phyloP scores from a whole-genome alignment of 768 basidiomycete species.

The Russula compacta region DNA sequence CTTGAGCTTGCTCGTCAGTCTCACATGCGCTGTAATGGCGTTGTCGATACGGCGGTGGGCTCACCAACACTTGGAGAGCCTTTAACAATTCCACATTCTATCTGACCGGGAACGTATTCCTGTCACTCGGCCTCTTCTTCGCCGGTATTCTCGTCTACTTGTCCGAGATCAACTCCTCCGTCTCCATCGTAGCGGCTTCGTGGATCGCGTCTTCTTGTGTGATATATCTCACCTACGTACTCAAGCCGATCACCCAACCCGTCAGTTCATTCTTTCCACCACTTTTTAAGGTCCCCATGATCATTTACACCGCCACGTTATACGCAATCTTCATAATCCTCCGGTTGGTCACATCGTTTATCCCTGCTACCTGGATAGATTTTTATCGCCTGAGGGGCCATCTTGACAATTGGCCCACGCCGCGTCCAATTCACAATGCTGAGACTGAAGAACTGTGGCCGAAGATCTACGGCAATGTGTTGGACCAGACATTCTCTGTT shows the following conservation, averaged over 20 bases:
- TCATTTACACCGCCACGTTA: no score
- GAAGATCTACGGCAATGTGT: background rate
- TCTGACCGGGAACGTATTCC: background rate
- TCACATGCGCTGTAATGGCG: background rate
- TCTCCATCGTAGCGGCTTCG: background rate
- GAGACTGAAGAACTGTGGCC: no score
- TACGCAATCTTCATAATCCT: no score
- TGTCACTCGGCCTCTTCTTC: background rate
- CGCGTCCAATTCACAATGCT: no score
- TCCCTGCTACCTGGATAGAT: no score
- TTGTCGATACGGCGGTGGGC: background rate
- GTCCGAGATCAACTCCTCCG: background rate
- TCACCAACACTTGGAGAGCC: background rate
- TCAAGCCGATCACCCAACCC: background rate
- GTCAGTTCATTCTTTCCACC: background rate
- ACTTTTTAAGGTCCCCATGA: no score
- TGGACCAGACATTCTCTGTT: background rate
- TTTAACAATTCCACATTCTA: background rate
- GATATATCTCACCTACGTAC: background rate
- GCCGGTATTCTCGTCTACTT: background rate
- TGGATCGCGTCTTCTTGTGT: background rate
- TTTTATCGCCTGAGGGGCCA: no score
- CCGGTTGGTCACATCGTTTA: background rate
- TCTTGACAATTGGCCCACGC: background rate
- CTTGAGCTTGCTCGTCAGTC: background rate